These are phyloP conservation scores for Hortiboletus flavorubellus DNA, from an alignment of 768 basidiomycete species.

Conservation along the genomic window DNA sequence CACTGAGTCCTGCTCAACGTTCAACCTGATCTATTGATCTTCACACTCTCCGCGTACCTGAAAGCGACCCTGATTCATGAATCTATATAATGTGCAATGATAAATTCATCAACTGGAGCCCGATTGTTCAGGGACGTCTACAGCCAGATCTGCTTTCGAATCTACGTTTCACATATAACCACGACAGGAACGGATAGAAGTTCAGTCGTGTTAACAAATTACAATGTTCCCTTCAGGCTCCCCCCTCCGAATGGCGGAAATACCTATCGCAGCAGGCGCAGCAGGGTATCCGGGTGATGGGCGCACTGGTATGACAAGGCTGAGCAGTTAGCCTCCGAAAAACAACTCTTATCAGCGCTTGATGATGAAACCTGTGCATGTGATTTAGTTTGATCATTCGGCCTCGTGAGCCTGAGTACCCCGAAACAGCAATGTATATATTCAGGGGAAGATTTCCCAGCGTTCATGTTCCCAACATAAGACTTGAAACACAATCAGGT, in stretches of 20 bases:
- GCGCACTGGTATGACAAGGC: background rate
- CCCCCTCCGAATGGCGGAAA: conserved; percentile 21
- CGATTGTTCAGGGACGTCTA: conserved; percentile 19
- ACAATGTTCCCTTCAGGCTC: background rate
- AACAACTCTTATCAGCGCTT: background rate
- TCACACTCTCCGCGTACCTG: conserved; percentile 15
- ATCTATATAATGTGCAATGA: background rate
- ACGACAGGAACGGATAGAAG: conserved; percentile 29
- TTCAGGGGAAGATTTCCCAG: conserved; percentile 7
- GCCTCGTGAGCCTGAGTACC: background rate
- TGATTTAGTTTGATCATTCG: background rate
- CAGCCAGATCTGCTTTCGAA: conserved; percentile 19
- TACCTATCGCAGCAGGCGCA: conserved; percentile 5
- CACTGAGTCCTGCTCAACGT: background rate
- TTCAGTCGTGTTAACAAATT: background rate
- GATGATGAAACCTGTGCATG: conserved; percentile 2
- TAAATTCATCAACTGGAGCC: conserved; percentile 15
- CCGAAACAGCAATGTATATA: conserved; percentile 1
- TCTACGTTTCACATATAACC: conserved; percentile 12
- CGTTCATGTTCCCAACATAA: background rate
- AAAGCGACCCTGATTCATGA: conserved; percentile 27
- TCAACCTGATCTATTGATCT: conserved; percentile 18
- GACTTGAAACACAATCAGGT: conserved; percentile 5
- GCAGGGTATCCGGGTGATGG: background rate
- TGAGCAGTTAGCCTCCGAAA: background rate